A percentile compares a stretch with the other conserved stretches of the same genome.
Evolutionary conservation across 768 basidiomycete species (phyloP).

Genomic region (Fibroporia radiculosa): DNA sequence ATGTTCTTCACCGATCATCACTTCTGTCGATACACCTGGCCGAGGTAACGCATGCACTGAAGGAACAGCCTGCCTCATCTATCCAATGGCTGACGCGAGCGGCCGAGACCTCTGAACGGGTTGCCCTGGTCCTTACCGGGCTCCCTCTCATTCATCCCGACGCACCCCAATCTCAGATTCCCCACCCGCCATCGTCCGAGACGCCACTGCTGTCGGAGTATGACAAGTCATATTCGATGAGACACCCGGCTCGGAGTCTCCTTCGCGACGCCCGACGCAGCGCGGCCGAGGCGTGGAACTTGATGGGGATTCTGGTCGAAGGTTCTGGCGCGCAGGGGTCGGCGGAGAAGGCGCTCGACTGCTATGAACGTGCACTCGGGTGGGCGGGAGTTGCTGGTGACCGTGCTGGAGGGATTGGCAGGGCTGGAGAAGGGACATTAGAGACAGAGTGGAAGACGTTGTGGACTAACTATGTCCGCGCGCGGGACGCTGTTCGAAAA

Average conservation of each 20-base stretch:
- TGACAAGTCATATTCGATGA: constrained; percentile 41
- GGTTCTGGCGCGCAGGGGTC: constrained; percentile 21
- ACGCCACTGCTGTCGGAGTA: constrained; percentile 37
- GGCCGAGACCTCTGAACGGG: constrained; percentile 60
- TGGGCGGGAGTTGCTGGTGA: constrained; percentile 51
- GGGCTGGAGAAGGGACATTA: constrained; percentile 44
- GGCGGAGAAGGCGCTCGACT: constrained; percentile 41
- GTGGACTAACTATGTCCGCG: constrained; percentile 53
- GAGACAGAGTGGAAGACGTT: constrained; percentile 56
- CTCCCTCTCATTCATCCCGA: constrained; percentile 28
- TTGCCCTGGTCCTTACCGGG: constrained; percentile 47
- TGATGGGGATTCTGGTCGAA: constrained; percentile 63
- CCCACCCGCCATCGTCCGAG: constrained; percentile 31
- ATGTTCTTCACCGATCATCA: constrained; percentile 67
- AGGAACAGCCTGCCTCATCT: constrained; percentile 34
- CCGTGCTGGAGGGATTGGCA: constrained; percentile 26
- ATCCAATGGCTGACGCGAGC: constrained; percentile 52
- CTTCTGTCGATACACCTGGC: constrained; percentile 66
- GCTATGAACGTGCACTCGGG: constrained; percentile 60
- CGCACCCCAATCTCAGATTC: constrained; percentile 25
- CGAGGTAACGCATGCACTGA: constrained; percentile 54
- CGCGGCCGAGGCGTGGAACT: constrained; percentile 69
- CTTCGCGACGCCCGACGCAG: constrained; percentile 65
- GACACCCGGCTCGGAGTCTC: constrained; percentile 45
- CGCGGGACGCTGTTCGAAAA: constrained; percentile 23